Base-by-base conservation (phyloP, 176 grass and related monocot species). In the Saccharum spontaneum region DNA sequence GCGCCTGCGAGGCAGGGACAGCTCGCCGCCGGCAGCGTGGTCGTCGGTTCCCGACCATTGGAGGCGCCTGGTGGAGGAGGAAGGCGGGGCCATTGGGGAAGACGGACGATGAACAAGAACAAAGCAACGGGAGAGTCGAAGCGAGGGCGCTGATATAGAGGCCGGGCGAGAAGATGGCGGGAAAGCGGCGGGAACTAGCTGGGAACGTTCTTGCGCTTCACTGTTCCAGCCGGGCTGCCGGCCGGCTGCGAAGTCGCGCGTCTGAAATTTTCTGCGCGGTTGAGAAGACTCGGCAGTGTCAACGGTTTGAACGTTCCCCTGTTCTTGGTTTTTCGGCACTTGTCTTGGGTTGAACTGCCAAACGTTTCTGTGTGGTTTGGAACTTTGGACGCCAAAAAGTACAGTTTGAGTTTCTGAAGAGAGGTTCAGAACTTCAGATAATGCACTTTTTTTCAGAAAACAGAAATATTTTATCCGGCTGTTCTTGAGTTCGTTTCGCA, bases 171-270 rank as follows among this genome's bases (percentile, higher is more conserved):
- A 83, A 87, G 49, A 75, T 87, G 85, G 76, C 67, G 76, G 75
- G 89, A 84, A 90, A 74, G 28, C 22, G 4, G 57, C 67, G 40
- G 80, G 84, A 87, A 90, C 75, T 12, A 84, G 80, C 85, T 34
- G 50, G 18, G 85, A 87, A 71, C 3, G 61, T 45, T 90, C 84
- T 30, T 22, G 69, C 2, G 70, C 1, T 44, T 67, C 38, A 61
- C 23, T 66, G 37, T 52, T 73, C 54, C 73, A 9, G 48, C 73
- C 17, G 46, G 43, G 16, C 17, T 7, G 16, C 13, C 36, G 8
- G 23, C 70, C 7, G 2, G 7, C 36, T 7, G 59, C 67, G 7
- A 85, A 14, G 83, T 77, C 16, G 17, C 6, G 22, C 10, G 28
- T 76, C 33, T 85, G 69, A 62, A 41, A 31, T 18, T 54, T 54